phyloP scores from a whole-genome alignment of 1,284 basidiomycete species.

The Cryptococcus jaspeensis region DNA sequence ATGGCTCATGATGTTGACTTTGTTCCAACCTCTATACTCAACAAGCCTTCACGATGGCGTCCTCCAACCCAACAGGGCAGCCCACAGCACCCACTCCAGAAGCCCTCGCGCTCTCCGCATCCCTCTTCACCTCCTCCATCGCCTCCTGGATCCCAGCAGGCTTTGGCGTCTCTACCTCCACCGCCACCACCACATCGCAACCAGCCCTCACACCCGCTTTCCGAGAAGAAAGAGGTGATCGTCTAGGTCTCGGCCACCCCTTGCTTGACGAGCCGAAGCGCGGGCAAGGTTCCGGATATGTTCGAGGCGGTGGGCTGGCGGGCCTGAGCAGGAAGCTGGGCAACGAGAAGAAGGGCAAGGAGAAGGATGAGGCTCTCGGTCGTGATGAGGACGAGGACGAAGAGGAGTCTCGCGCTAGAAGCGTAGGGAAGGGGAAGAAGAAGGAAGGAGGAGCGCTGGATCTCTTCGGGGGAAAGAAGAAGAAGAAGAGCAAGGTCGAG shows the following conservation, averaged over 20 bases:
- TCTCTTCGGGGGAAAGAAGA: constrained; percentile 30
- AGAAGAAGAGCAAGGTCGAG: constrained; percentile 12
- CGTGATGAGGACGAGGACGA: constrained; percentile 27
- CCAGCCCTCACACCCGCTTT: constrained; percentile 2
- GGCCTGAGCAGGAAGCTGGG: constrained; percentile 15
- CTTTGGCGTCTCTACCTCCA: constrained; percentile 26
- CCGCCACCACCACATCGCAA: constrained; percentile 4
- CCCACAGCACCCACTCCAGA: constrained; percentile 20
- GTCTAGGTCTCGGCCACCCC: constrained; percentile 42
- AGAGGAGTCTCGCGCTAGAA: constrained; percentile 22
- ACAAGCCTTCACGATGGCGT: neutral
- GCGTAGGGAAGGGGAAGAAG: constrained; percentile 21
- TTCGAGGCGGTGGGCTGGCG: constrained; percentile 7
- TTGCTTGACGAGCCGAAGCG: constrained; percentile 18
- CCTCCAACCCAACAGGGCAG: neutral
- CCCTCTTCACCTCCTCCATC: constrained; percentile 39
- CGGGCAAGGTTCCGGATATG: constrained; percentile 8
- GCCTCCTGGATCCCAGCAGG: constrained; percentile 39
- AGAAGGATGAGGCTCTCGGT: constrained; percentile 9
- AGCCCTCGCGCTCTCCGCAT: constrained; percentile 35
- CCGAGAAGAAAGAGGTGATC: constrained; percentile 17
- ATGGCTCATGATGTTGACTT: neutral
- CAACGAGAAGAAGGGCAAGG: constrained; percentile 13
- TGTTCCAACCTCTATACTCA: neutral
- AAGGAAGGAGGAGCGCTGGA: constrained; percentile 9